Evolutionary conservation across 2,329 filamentous ascomycete genomes (phyloP).

Genomic region (Akanthomyces muscarius): DNA sequence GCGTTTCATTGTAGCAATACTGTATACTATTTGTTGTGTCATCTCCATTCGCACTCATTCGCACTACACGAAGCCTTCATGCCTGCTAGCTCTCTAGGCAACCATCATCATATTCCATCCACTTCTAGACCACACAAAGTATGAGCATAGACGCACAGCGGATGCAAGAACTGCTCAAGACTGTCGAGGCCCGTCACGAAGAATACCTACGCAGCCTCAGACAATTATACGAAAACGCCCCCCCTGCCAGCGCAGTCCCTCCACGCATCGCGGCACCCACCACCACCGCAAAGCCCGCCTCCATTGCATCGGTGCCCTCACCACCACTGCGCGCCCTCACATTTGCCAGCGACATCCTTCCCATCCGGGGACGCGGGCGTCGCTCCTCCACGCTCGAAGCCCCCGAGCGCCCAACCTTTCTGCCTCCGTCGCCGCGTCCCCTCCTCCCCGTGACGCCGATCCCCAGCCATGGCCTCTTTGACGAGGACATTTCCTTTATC

Average conservation of each 20-base stretch:
- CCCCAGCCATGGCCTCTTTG: constrained; percentile 20
- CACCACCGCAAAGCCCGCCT: constrained; percentile 22
- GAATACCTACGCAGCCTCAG: constrained; percentile 30
- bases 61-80: not conserved
- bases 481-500: constrained; percentile 32
- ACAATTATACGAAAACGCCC: constrained; percentile 28
- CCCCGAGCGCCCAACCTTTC: constrained; percentile 19
- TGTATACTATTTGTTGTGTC: not conserved
- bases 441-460: constrained; percentile 24
- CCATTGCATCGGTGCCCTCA: constrained; percentile 12
- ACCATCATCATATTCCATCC: not conserved
- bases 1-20: not conserved
- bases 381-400: constrained; percentile 31
- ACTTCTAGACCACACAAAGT: not conserved
- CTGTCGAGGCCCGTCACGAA: constrained; percentile 33
- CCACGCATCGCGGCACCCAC: not conserved
- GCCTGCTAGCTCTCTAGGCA: not conserved
- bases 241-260: not conserved
- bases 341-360: constrained; percentile 19
- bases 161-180: constrained; percentile 32
- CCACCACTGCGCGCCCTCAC: constrained; percentile 28
- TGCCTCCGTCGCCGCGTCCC: constrained; percentile 22
- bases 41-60: not conserved
- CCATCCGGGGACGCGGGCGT: constrained; percentile 24
- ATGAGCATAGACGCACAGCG: constrained; percentile 21